phyloP scores from a whole-genome alignment of 148 eudicot species.

The Camellia lanceoleosa region DNA sequence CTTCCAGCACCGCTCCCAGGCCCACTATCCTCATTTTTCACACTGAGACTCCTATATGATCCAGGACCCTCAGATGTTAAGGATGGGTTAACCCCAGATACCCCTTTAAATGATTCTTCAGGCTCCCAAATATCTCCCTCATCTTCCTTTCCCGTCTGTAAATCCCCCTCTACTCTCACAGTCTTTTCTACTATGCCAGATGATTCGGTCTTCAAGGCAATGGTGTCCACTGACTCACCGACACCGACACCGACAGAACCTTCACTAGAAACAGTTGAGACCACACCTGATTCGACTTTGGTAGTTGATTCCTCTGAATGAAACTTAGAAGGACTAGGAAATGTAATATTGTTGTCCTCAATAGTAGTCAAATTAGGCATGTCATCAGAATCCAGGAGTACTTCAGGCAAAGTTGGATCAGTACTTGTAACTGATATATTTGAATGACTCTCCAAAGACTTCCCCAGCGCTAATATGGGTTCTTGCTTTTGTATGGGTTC shows the following conservation, averaged over 20 bases:
- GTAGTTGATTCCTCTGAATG: conserved; percentile 31
- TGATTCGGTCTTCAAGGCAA: conserved; percentile 29
- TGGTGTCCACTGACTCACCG: conserved; percentile 20
- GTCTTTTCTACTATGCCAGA: conserved; percentile 42
- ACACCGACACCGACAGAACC: conserved; percentile 32
- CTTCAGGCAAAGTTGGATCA: conserved; percentile 54
- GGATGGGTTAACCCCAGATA: conserved; percentile 35
- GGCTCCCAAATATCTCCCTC: conserved; percentile 59
- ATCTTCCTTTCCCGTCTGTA: conserved; percentile 35
- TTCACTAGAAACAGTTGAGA: conserved; percentile 23
- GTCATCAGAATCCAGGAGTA: conserved; percentile 47
- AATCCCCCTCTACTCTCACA: conserved; percentile 43
- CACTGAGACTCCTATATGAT: conserved; percentile 66
- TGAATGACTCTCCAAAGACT: conserved; percentile 23
- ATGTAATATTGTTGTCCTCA: conserved; percentile 33
- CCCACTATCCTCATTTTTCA: conserved; percentile 65
- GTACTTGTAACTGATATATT: conserved; percentile 25
- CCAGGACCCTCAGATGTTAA: conserved; percentile 62
- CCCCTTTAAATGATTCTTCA: conserved; percentile 41
- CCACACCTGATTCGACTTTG: conserved; percentile 22
- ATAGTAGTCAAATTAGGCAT: conserved; percentile 29
- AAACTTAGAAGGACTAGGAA: conserved; percentile 21
- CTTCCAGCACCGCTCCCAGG: conserved; percentile 64
- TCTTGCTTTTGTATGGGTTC: conserved; percentile 38
- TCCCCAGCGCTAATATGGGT: conserved; percentile 24